Base-by-base conservation (phyloP, 139 green algal species). In the Coelastrella sp. region DNA sequence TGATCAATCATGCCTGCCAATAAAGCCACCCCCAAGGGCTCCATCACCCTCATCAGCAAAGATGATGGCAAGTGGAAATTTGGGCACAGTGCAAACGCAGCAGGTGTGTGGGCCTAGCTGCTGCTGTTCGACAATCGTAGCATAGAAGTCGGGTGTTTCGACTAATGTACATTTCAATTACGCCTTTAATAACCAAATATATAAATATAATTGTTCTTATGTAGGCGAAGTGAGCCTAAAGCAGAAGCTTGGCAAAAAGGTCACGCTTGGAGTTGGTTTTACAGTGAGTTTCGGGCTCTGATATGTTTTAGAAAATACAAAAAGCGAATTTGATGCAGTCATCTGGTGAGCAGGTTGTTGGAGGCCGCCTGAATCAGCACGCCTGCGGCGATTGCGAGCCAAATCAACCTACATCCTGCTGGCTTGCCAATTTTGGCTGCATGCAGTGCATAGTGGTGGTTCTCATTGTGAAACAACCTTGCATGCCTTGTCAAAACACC, bases 171-270 rank as follows among this genome's bases (percentile, higher is more conserved):
- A n/a, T n/a, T n/a, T n/a, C 45, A 13, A 13, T 57, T 57, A 9
- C 45, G 11, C 45, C 45, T 23, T 57, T 2, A 13, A 23, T 57
- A 9, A 57, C 11, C 45, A 13, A 57, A 23, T 9, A 57, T 0
- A 57, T 57, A 57, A 13, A 0, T 23, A 23, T 23, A 23, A 57
- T 57, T 23, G 15, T 57, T 13, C 11, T 57, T 57, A 9, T 25
- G 62, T 41, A 41, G 62, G 30, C 50, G 82, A 87, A 27, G 68
- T 87, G 17, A 63, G n/a, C 53, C 23, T 87, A 9, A 87, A 87
- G 71, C 82, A 87, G 53, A 87, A 87, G 82, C 41, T 87, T 21
- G 57, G 71, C 38, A 87, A 87, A 37, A 81, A 87, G 71, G 17
- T 87, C 21, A 82, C 82, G 17, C 50, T 87, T 23, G 82, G 82